Evolutionary conservation across 2,329 filamentous ascomycete genomes (phyloP).

Genomic region (Phialemoniopsis sp.): DNA sequence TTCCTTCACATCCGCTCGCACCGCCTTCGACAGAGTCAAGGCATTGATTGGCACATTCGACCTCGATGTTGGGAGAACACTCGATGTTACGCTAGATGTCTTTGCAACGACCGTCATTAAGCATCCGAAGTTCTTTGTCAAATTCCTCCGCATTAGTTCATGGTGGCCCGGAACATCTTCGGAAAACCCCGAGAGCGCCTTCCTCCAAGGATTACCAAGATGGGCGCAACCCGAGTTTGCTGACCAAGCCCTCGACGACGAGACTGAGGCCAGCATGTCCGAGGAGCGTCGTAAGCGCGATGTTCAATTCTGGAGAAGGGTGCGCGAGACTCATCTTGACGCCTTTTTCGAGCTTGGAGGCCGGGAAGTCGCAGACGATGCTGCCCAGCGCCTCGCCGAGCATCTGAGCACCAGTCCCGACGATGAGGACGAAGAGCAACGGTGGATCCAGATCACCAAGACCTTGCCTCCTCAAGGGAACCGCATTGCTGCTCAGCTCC

Average conservation of each 20-base stretch:
- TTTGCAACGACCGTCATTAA: conserved; percentile 92
- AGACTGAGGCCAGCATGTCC: conserved; percentile 60
- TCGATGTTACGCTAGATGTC: conserved; percentile 93
- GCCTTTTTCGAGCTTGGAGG: conserved; percentile 90
- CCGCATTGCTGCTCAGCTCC: conserved; percentile 84
- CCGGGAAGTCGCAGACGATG: conserved; percentile 58
- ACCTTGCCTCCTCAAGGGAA: conserved; percentile 84
- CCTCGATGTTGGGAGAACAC: conserved; percentile 87
- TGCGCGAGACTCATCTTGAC: conserved; percentile 69
- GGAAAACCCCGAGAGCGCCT: conserved; percentile 26
- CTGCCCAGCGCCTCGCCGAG: conserved; percentile 32
- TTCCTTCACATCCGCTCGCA: conserved; percentile 68
- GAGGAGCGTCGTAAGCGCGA: conserved; percentile 64
- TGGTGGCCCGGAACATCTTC: conserved; percentile 79
- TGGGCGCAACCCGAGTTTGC: conserved; percentile 77
- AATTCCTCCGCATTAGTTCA: conserved; percentile 83
- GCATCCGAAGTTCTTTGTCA: conserved; percentile 90
- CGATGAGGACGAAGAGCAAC: conserved; percentile 48
- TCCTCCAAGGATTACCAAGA: conserved; percentile 66
- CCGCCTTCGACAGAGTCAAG: conserved; percentile 88
- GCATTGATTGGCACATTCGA: conserved; percentile 96
- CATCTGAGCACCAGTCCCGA: conserved; percentile 12
- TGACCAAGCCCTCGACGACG: conserved; percentile 64
- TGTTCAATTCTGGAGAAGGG: conserved; percentile 72
- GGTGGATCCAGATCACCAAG: conserved; percentile 78